phyloP scores from a whole-genome alignment of 768 basidiomycete species.

The Baorangia bicolor region DNA sequence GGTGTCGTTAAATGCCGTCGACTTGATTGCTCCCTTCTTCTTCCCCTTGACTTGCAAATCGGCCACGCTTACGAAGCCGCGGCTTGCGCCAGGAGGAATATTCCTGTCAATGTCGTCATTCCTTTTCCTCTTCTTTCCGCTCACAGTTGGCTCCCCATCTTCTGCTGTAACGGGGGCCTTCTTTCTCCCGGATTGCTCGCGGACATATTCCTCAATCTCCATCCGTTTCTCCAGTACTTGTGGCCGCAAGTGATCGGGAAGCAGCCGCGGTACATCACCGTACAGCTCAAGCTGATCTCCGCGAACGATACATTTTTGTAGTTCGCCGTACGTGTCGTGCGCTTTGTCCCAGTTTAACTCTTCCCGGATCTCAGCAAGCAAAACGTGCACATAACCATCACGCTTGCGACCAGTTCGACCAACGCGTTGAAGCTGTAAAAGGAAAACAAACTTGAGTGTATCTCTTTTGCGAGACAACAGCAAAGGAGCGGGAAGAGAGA shows the following conservation, averaged over 20 bases:
- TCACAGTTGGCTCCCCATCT: constrained; percentile 30
- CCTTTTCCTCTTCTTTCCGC: constrained; percentile 63
- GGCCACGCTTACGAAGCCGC: constrained; percentile 69
- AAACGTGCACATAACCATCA: constrained; percentile 83
- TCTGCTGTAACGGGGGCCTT: constrained; percentile 24
- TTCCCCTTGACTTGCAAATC: constrained; percentile 57
- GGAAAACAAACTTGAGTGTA: constrained; percentile 1
- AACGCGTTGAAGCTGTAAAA: constrained; percentile 82
- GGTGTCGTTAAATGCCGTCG: constrained; percentile 46
- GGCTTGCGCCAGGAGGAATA: constrained; percentile 69
- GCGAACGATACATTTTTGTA: constrained; percentile 83
- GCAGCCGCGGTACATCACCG: constrained; percentile 83
- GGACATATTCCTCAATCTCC: constrained; percentile 74
- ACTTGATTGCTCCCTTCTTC: constrained; percentile 42
- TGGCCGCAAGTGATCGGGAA: constrained; percentile 78
- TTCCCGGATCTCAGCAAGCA: constrained; percentile 89
- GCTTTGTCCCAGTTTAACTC: constrained; percentile 90
- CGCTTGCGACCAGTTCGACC: constrained; percentile 95
- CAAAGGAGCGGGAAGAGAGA: neutral
- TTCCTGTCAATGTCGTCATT: constrained; percentile 67
- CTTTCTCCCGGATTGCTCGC: constrained; percentile 43
- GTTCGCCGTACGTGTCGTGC: constrained; percentile 78
- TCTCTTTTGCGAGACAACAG: neutral
- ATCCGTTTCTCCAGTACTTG: constrained; percentile 77
- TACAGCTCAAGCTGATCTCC: constrained; percentile 90